A percentile compares a stretch with the other conserved stretches of the same genome.
These are phyloP conservation scores for Saccharomyces hybrid DNA, from an alignment of 1,139 yeast species.

Conservation along the genomic window DNA sequence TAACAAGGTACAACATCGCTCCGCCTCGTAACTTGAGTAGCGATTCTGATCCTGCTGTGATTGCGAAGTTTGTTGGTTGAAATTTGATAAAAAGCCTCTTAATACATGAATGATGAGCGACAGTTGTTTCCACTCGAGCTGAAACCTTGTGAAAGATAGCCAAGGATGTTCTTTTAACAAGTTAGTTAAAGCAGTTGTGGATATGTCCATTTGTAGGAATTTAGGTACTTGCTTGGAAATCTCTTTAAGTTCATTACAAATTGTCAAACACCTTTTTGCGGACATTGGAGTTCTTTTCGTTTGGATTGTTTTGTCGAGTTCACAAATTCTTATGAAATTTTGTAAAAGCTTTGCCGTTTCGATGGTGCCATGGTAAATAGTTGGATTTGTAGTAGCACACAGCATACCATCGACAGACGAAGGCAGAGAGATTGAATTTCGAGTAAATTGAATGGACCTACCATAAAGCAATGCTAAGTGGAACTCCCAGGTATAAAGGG, in stretches of 20 bases:
- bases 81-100: constrained; percentile 15
- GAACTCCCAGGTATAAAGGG: constrained; percentile 54
- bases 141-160: constrained; percentile 13
- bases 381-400: constrained; percentile 37
- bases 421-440: constrained; percentile 44
- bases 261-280: constrained; percentile 33
- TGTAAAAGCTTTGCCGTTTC: constrained; percentile 40
- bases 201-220: constrained; percentile 35
- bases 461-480: constrained; percentile 63
- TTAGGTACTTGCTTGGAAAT: constrained; percentile 42
- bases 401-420: constrained; percentile 47
- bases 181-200: constrained; percentile 8
- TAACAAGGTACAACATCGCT: constrained; percentile 45
- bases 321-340: constrained; percentile 40
- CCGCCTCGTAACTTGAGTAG: constrained; percentile 35
- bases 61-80: constrained; percentile 4
- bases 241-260: constrained; percentile 40
- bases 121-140: constrained; percentile 10
- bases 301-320: constrained; percentile 45
- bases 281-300: constrained; percentile 39
- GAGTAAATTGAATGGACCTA: constrained; percentile 53
- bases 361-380: constrained; percentile 53
- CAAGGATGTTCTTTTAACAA: constrained; percentile 10
- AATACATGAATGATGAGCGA: constrained; percentile 10
- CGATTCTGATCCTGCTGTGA: constrained; percentile 33